Percentiles rank a stretch among this genome's conserved stretches.
Conservation (phyloP, 257 asterid genomes). For the Eucommia ulmoides region DNA sequence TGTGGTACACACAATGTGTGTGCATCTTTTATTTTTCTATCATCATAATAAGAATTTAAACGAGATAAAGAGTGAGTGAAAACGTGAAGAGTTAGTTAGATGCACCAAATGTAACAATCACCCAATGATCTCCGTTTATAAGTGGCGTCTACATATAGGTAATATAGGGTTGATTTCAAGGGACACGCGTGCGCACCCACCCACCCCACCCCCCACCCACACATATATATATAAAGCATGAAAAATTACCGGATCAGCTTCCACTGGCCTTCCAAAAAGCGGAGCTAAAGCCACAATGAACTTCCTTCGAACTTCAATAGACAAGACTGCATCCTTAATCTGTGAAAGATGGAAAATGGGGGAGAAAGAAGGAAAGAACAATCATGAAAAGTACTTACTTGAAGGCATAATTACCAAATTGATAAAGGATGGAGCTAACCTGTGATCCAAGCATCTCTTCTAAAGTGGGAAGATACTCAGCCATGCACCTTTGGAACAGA, state of each 20-base stretch:
- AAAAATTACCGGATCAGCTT: constrained; percentile 68
- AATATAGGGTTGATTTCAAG: no score
- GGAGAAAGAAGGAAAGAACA: not conserved
- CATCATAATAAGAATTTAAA: no score
- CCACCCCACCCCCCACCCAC: no score
- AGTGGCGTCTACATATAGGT: no score
- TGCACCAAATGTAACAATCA: no score
- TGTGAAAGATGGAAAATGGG: constrained; percentile 14
- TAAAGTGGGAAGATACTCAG: constrained; percentile 78
- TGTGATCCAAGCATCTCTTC: constrained; percentile 68
- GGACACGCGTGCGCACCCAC: no score
- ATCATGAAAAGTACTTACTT: constrained; percentile 3
- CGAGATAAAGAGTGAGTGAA: no score
- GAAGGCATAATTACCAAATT: not conserved
- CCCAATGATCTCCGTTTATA: no score
- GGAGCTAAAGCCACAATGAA: constrained; percentile 58
- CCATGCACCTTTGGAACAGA: constrained; percentile 63
- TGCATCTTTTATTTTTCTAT: no score
- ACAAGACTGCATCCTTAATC: constrained; percentile 73
- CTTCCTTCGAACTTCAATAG: constrained; percentile 63
- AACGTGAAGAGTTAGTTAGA: no score
- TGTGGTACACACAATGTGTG: no score
- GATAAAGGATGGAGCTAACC: constrained; percentile 30
- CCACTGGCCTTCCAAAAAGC: constrained; percentile 73
- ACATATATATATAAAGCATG: constrained; percentile 9